Base-by-base conservation (phyloP, 169 alveolate species). In the Eimeria maxima region DNA sequence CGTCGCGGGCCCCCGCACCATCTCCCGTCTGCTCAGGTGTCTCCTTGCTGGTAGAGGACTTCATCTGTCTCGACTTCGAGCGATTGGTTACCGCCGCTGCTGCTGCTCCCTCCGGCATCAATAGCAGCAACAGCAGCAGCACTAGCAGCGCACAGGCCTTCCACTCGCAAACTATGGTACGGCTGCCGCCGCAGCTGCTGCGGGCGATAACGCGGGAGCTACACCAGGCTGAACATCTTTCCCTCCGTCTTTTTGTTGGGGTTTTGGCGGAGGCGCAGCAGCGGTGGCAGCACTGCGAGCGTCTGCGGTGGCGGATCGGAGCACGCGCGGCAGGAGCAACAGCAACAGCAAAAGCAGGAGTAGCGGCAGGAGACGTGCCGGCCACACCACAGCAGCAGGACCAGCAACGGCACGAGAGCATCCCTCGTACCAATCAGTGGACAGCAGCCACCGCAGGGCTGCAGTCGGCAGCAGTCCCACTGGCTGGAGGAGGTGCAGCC, bases 21-120 rank as follows among this genome's bases (percentile, higher is more conserved):
- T 10, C 90, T 24, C 0, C 45, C 27, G 92, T 84, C 92, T 84
- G 71, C 65, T 50, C 90, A 44, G 69, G 90, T 80, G 65, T 45
- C 50, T 80, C 67, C n/a, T 45, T 84, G 3, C 33, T 84, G 18
- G 27, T 84, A 10, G 78, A 84, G 33, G 92, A 84, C 38, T 84
- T 84, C 76, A 60, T 84, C 33, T 84, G 92, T 27, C 73, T 57
- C 44, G 92, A 84, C 33, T 84, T 84, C 55, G 78, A 84, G 76
- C 50, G 78, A 4, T 57, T 84, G 44, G 92, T 57, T 53, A 55
- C 92, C 33, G 92, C 92, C 20, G 92, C 78, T 55, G 47, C 92
- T 29, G 44, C 53, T 29, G 73, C 92, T 44, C 38, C 57, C 27
- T 18, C 44, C 18, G 57, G 67, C 38, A 45, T 63, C 88, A 78